These are phyloP conservation scores for Hippophae gyantsensis DNA, from an alignment of 306 rosid genomes.

Conservation along the genomic window DNA sequence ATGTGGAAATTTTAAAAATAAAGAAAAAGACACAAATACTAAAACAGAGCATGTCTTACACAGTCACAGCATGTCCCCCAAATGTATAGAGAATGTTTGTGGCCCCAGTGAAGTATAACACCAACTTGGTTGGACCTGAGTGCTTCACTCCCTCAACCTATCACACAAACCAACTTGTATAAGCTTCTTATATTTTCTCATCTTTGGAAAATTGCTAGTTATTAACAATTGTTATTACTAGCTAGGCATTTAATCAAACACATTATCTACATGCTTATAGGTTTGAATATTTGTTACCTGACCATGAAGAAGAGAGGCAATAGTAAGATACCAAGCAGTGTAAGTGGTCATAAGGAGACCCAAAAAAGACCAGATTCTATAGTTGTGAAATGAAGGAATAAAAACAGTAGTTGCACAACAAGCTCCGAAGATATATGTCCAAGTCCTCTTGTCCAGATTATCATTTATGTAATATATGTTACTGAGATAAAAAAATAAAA, in stretches of 20 bases:
- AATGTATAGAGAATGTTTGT: conserved; percentile 99
- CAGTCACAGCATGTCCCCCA: conserved; percentile 99
- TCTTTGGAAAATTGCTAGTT: background rate
- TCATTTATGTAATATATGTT: conserved; percentile 96
- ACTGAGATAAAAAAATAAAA: conserved; percentile 27
- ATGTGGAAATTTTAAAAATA: conserved; percentile 11
- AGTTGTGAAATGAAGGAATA: conserved; percentile 93
- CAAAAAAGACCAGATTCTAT: conserved; percentile 92
- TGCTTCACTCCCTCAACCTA: conserved; percentile 91
- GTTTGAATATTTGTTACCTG: conserved; percentile 41
- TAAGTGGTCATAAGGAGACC: conserved; percentile 99
- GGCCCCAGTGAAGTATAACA: conserved; percentile 94
- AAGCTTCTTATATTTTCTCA: background rate
- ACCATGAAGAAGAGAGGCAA: conserved; percentile 80
- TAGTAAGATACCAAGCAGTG: conserved; percentile 95
- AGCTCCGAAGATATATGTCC: conserved; percentile 98
- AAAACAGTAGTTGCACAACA: conserved; percentile 99
- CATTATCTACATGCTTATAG: too few species aligned
- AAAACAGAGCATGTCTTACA: conserved; percentile 51
- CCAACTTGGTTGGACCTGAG: conserved; percentile 83
- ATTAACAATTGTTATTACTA: too few species aligned
- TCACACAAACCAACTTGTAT: background rate
- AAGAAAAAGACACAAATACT: conserved; percentile 24
- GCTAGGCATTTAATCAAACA: too few species aligned
- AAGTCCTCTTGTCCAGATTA: conserved; percentile 93